These are phyloP conservation scores for Aquilaria sinensis DNA, from an alignment of 345 rosid genomes.

Conservation along the genomic window DNA sequence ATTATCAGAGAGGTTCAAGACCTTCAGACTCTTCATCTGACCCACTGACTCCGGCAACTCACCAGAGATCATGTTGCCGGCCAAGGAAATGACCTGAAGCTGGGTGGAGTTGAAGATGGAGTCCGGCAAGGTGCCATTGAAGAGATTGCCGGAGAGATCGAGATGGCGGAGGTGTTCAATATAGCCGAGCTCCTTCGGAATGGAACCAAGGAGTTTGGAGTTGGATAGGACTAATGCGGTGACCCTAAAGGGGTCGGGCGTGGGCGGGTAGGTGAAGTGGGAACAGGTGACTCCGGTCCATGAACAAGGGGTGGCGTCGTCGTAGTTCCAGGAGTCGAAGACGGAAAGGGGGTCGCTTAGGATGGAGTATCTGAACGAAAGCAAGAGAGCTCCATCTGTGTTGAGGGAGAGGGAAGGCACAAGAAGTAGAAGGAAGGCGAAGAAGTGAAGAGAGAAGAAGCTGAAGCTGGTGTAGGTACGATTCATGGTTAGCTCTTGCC, in stretches of 20 bases:
- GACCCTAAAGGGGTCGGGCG: conserved; percentile 54
- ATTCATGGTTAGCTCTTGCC: conserved; percentile 23
- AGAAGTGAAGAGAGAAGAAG: conserved; percentile 15
- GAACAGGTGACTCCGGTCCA: conserved; percentile 70
- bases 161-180: conserved; percentile 44
- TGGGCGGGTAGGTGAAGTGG: conserved; percentile 27
- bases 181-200: conserved; percentile 39
- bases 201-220: conserved; percentile 57
- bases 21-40: conserved; percentile 35
- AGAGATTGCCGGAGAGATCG: conserved; percentile 63
- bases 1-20: conserved; percentile 71
- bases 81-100: conserved; percentile 44
- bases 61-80: conserved; percentile 58
- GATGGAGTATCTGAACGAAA: conserved; percentile 65
- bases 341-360: conserved; percentile 59
- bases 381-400: conserved; percentile 52
- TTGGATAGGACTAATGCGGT: conserved; percentile 49
- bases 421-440: conserved; percentile 18
- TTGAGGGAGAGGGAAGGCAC: conserved; percentile 44
- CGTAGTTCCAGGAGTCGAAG: conserved; percentile 55
- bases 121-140: conserved; percentile 57
- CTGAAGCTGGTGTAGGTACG: background rate
- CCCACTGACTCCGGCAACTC: conserved; percentile 43
- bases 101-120: conserved; percentile 48
- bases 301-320: conserved; percentile 56